These are phyloP conservation scores for Penicillium alfredii DNA, from an alignment of 495 filamentous ascomycete species.

Conservation along the genomic window DNA sequence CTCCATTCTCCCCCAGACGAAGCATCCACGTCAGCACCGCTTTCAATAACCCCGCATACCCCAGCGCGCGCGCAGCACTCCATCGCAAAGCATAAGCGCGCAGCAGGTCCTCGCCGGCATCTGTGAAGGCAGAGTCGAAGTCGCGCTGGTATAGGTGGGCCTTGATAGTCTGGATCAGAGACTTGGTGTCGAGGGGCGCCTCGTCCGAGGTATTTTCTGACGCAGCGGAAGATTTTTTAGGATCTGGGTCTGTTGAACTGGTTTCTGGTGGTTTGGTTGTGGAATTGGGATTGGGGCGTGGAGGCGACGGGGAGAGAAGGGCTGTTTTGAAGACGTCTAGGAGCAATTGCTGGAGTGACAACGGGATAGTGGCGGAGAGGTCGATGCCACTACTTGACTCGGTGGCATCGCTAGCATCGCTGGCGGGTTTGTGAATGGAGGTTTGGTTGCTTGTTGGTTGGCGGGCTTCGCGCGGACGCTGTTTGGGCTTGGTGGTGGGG, in stretches of 20 bases:
- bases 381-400: constrained; percentile 18
- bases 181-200: constrained; percentile 35
- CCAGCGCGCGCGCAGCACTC: constrained; percentile 76
- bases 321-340: constrained; percentile 70
- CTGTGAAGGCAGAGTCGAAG: constrained; percentile 69
- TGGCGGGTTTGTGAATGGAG: neutral
- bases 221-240: constrained; percentile 7
- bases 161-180: constrained; percentile 73
- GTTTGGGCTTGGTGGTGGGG: constrained; percentile 2
- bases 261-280: neutral
- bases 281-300: constrained; percentile 7
- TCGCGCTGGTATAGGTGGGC: constrained; percentile 76
- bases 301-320: constrained; percentile 33
- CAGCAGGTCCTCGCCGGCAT: constrained; percentile 55
- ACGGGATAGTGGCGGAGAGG: constrained; percentile 31
- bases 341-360: constrained; percentile 62
- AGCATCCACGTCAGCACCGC: constrained; percentile 21
- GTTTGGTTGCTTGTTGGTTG: constrained; percentile 14
- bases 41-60: constrained; percentile 63
- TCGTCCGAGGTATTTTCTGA: constrained; percentile 8
- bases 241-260: neutral
- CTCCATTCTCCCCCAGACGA: neutral
- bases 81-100: constrained; percentile 81
- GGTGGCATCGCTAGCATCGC: constrained; percentile 3
- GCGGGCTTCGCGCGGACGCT: constrained; percentile 1